Evolutionary conservation across 2,329 filamentous ascomycete genomes (phyloP), one percentile per base, ranked within the genome.

Genomic region (Fusarium denticulatum): DNA sequence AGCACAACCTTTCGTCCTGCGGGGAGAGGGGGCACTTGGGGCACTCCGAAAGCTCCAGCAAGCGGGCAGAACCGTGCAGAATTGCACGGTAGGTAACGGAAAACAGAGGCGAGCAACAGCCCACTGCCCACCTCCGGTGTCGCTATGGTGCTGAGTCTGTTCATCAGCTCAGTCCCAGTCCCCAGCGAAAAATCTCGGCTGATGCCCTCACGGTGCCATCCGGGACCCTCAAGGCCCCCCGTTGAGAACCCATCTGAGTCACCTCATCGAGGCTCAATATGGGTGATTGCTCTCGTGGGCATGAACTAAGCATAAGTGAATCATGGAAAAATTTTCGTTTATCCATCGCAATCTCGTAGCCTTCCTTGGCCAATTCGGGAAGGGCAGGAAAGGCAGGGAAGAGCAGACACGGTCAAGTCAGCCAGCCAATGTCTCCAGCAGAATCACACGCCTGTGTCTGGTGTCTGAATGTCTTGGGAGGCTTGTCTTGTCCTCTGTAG

Each of bases 101-200:
- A 77, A 71, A 59, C 61, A 74, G 73, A 77, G 75, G 76, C 73
- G 72, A 76, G 67, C 60, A 72, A 77, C 74, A 77, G 76, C 75
- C 76, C 76, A 78, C 72, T 75, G 77, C 75, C 76, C 76, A 78
- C 75, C 75, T 76, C 75, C 76, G 76, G 76, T 75, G 75, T 77
- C 76, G 76, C 76, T 78, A 69, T 71, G 70, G 74, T 76, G 73
- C n/a, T 50, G 22, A 34, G 30, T 50, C 47, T 50, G 47, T 69
- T 75, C 68, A 78, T 77, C 76, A 77, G 76, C 72, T 72, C 76
- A 78, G 76, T 69, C 74, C 69, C 76, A 78, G 76, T 69, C 74
- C 68, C 71, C 67, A 74, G 67, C 58, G 40, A 69, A 67, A 67
- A 78, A 76, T 78, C 76, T 78, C 76, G 76, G 76, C 72, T 77